These are phyloP conservation scores for Agaricus sinodeliciosus DNA, from an alignment of 768 basidiomycete species.

Conservation along the genomic window DNA sequence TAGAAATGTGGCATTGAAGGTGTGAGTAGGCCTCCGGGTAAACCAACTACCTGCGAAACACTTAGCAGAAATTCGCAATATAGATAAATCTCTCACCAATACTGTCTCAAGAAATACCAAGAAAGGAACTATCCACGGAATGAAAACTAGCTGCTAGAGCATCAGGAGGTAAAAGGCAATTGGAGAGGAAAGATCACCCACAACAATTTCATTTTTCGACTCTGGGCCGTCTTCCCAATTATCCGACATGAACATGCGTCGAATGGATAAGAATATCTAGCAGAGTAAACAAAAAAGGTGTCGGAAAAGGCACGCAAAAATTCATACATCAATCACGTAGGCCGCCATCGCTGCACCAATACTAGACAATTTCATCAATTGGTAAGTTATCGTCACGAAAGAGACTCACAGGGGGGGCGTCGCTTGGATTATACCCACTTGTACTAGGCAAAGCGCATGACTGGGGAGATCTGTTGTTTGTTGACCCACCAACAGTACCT, in stretches of 20 bases:
- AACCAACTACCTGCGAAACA: slow-evolving; percentile 1
- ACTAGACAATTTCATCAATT: neutral
- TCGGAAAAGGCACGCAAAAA: too few species aligned
- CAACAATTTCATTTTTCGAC: neutral
- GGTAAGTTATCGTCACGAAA: neutral
- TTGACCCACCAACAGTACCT: neutral
- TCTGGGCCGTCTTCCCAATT: slow-evolving; percentile 8
- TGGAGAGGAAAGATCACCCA: neutral
- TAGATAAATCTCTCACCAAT: neutral
- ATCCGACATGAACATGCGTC: slow-evolving; percentile 6
- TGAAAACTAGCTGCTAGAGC: neutral
- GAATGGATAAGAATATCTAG: slow-evolving; percentile 8
- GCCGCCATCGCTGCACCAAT: neutral
- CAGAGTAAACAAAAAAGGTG: neutral
- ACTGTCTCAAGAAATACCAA: slow-evolving; percentile 5
- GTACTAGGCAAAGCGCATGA: neutral
- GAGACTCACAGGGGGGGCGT: neutral
- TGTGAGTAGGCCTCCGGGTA: neutral
- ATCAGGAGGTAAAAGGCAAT: neutral
- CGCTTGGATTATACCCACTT: neutral
- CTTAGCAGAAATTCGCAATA: neutral
- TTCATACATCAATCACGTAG: slow-evolving; percentile 1
- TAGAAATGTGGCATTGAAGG: neutral
- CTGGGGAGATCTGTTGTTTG: neutral
- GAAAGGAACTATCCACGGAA: slow-evolving; percentile 4